Percentiles rank a stretch among this genome's conserved stretches.
These are phyloP conservation scores for Alternaria postmessia DNA, from an alignment of 2,329 filamentous ascomycete genomes.

Conservation along the genomic window DNA sequence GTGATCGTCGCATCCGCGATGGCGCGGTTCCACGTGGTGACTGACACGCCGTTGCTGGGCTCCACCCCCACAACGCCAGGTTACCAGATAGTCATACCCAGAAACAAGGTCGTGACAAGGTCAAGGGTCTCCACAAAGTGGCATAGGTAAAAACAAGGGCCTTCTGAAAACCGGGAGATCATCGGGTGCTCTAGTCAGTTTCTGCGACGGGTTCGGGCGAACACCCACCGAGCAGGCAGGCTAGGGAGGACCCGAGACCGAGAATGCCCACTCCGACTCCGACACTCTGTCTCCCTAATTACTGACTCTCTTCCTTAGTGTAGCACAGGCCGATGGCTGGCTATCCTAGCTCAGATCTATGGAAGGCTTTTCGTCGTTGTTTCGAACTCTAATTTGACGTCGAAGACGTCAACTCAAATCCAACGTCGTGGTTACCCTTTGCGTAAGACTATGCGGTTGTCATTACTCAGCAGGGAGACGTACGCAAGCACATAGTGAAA, in stretches of 20 bases:
- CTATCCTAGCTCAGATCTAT: conserved; percentile 6
- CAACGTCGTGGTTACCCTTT: not conserved
- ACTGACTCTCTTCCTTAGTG: conserved; percentile 3
- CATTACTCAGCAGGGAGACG: not conserved
- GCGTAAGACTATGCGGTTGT: not conserved
- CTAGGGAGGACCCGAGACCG: conserved; percentile 5
- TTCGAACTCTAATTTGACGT: conserved; percentile 2
- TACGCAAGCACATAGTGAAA: not conserved
- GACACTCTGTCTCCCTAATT: conserved; percentile 3
- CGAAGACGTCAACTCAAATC: not conserved
- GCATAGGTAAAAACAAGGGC: conserved; percentile 12
- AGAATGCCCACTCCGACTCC: not conserved
- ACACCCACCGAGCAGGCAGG: conserved; percentile 9
- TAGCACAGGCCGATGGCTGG: conserved; percentile 11
- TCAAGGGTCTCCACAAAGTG: conserved; percentile 9
- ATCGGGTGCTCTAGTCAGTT: conserved; percentile 10
- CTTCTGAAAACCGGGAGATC: conserved; percentile 5
- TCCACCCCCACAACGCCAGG: conserved; percentile 6
- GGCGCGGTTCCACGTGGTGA: conserved; percentile 9
- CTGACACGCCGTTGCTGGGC: conserved; percentile 8
- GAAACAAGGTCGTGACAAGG: conserved; percentile 4
- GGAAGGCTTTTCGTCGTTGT: conserved; percentile 2
- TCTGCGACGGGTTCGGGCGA: conserved; percentile 10
- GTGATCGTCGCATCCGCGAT: conserved; percentile 2
- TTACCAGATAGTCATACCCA: not conserved